Evolutionary conservation across 148 eudicot species (phyloP), one percentile per base, ranked within the genome.

Genomic region (Suaeda aralocaspica): DNA sequence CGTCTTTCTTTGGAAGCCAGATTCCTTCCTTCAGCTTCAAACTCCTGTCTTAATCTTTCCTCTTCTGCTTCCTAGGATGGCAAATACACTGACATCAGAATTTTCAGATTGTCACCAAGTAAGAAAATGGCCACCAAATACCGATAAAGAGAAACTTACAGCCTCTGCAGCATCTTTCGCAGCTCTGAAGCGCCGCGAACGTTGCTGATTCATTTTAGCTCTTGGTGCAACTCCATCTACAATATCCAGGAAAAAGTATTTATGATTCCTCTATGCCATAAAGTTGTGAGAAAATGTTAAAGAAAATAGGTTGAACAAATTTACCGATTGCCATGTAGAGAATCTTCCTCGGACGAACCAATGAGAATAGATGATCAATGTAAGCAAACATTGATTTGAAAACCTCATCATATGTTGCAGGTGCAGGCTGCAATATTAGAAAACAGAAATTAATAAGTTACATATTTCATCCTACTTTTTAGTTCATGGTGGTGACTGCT

Each of bases 191-290:
- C 99, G 99, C 33, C 99, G 84, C 21, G 99, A 74, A 61, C 99
- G 88, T 70, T 94, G 99, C 83, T 94, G 99, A 80, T 94, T 94
- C 99, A 94, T 94, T 86, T 94, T 94, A 77, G 97, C 99, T 78
- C 99, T 84, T 42, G 99, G 99, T 67, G 99, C 99, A 80, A 94
- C 99, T 71, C 97, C 99, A 84, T 94, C 99, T 94, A 71, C 57
- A 56, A 64, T 72, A 80, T 71, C 6, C 61, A 31, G 45, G 57
- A 72, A 42, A 26, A 41, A 50, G 50, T 68, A 12, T 53, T 52
- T 50, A 72, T 64, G 48, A 58, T 45, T 49, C 30, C 59, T 49
- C 18, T 19, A 26, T 15, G 31, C 26, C 42, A 63, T 34, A 16
- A 21, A 65, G 52, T 67, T 29, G 55, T 12, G 18, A 55, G 45